Evolutionary conservation across 2,329 filamentous ascomycete genomes (phyloP).

Genomic region (Aspergillus unguis): DNA sequence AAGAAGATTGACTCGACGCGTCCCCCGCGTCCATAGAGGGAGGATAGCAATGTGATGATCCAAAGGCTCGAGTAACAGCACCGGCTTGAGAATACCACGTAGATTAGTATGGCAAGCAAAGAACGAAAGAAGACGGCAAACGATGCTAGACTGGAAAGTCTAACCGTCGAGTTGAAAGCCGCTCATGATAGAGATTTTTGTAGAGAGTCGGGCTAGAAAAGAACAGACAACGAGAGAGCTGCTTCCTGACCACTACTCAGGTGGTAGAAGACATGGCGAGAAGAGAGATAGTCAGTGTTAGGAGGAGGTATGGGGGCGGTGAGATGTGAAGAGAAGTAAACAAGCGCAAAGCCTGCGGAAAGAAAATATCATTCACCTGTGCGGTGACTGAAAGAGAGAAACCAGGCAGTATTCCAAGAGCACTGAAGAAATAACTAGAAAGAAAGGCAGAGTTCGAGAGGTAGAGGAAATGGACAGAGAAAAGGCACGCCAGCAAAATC

Average conservation of each 20-base stretch:
- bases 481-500: neutral
- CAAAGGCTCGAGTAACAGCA: neutral
- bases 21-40: neutral
- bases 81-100: neutral
- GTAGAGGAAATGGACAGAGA: neutral
- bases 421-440: neutral
- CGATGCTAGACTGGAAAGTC: conserved; percentile 14
- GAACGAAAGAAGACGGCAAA: neutral
- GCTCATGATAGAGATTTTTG: conserved; percentile 13
- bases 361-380: neutral
- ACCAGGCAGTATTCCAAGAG: neutral
- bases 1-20: neutral
- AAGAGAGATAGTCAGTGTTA: conserved; percentile 3
- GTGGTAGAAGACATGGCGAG: neutral
- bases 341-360: conserved; percentile 6
- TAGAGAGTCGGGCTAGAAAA: neutral
- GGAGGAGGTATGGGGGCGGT: conserved; percentile 12
- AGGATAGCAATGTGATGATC: neutral
- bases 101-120: neutral
- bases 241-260: neutral
- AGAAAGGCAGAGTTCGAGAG: neutral
- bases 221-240: neutral
- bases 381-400: neutral
- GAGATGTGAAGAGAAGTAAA: conserved; percentile 12
- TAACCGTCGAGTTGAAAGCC: conserved; percentile 10